Base-by-base conservation (phyloP, 805 yeast genomes). In the Pichia rugopelliculosa region DNA sequence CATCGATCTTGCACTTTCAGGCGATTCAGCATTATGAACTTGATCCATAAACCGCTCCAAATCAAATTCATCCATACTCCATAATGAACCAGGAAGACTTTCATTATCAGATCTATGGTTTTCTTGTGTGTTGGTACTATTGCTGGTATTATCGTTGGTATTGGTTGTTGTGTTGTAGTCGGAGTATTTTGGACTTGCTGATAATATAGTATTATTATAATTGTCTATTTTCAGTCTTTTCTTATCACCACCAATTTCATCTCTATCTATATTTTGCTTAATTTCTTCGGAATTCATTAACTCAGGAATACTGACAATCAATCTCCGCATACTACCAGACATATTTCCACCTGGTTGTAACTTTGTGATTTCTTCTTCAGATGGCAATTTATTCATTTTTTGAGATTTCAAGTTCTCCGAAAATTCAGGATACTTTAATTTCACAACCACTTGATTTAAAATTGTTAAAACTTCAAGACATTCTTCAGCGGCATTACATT, bases 401-500 rank as follows among this genome's bases (percentile, higher is more conserved):
- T 13, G 39, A 26, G 33, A 12, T 13, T 17, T 39, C 3, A 15
- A 11, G 3, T 26, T 15, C 2, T 13, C 15, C 8, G 7, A 20
- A 25, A 15, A 20, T 10, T 23, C 17, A 15, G 43, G 27, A 36
- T 75, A 82, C 52, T 73, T 74, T 44, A 87, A 62, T 57, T 78
- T 77, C 15, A 83, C 69, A 13, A 87, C 82, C 0, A 87, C 96
- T 7, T 84, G 81, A 0, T 86, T 73, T 41, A 87, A 64, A 30
- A 84, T 76, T 53, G 84, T 86, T 59, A 84, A 83, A 26, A 85
- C 81, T 51, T 82, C 85, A 36, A 76, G 71, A 58, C 95, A 87
- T 45, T 75, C 78, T 9, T 66, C 65, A 0, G 96, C 95, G 1
- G 95, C 91, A 51, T 83, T 89, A 64, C 95, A 87, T 38, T 79